Conservation (phyloP, 495 filamentous ascomycete species). For the Aspergillus asperescens region DNA sequence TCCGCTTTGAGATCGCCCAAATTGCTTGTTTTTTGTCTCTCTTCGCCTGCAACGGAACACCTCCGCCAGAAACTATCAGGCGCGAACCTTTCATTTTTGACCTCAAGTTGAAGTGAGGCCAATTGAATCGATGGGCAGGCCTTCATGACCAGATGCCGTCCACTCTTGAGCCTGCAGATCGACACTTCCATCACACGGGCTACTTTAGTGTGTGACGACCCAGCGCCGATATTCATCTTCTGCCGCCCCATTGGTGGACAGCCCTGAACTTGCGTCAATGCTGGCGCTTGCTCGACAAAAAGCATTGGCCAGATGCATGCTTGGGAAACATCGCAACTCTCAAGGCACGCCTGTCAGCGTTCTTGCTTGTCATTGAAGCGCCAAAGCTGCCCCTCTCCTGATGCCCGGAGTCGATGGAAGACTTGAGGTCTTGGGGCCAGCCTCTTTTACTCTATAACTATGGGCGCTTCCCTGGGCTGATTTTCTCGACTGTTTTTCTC, state of each 20-base stretch:
- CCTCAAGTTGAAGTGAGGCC: not conserved
- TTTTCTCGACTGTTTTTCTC: constrained; percentile 9
- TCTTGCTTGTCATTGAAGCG: constrained; percentile 25
- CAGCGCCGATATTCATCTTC: constrained; percentile 19
- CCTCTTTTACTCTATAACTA: constrained; percentile 16
- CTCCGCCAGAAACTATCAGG: too few relatives aligned
- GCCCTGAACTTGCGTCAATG: constrained; percentile 19
- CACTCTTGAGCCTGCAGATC: constrained; percentile 31
- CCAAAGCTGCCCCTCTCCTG: constrained; percentile 28
- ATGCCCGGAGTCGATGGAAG: constrained; percentile 22
- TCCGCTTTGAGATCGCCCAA: not conserved
- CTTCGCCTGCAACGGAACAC: not conserved
- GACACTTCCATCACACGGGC: constrained; percentile 31
- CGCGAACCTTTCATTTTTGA: too few relatives aligned
- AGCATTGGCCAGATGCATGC: constrained; percentile 43
- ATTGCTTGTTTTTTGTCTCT: not conserved
- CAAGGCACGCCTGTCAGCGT: constrained; percentile 16
- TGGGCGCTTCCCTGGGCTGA: constrained; percentile 13
- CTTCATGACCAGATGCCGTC: not conserved
- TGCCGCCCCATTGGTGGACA: constrained; percentile 33
- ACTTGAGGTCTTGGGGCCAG: constrained; percentile 7
- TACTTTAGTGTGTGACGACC: constrained; percentile 40
- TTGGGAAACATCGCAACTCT: constrained; percentile 29
- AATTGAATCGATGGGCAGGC: not conserved
- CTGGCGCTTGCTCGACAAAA: constrained; percentile 37